phyloP scores from a whole-genome alignment of 2,329 filamentous ascomycete genomes.

The Monosporascus sp. region DNA sequence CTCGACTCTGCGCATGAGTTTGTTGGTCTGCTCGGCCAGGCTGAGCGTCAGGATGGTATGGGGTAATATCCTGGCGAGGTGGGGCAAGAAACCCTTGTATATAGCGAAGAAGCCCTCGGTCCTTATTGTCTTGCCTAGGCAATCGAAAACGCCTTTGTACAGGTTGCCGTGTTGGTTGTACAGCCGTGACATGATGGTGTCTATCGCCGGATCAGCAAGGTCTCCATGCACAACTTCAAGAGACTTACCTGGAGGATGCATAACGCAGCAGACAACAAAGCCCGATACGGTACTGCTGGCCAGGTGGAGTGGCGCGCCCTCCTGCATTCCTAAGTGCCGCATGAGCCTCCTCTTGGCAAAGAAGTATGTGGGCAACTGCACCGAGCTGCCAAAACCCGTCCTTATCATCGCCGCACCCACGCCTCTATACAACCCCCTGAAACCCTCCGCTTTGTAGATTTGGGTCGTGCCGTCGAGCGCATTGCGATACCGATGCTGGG shows the following conservation, averaged over 20 bases:
- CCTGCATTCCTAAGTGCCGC: constrained; percentile 79
- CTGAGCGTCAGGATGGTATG: constrained; percentile 93
- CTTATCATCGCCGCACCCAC: constrained; percentile 92
- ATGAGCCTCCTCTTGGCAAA: constrained; percentile 86
- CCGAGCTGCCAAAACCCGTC: constrained; percentile 91
- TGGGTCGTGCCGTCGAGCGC: constrained; percentile 75
- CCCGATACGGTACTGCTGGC: constrained; percentile 84
- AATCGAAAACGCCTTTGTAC: constrained; percentile 92
- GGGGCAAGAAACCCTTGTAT: constrained; percentile 96
- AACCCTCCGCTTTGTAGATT: constrained; percentile 73
- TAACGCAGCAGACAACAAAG: constrained; percentile 94
- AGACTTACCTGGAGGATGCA: constrained; percentile 83
- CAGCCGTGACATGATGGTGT: constrained; percentile 97
- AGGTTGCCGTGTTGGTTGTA: constrained; percentile 98
- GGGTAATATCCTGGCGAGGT: constrained; percentile 87
- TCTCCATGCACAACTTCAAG: background rate
- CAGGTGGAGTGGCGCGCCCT: constrained; percentile 84
- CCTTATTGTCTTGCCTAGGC: constrained; percentile 80
- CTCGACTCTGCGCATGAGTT: constrained; percentile 79
- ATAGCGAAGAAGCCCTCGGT: constrained; percentile 89
- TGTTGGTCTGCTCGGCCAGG: constrained; percentile 95
- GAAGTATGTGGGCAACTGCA: constrained; percentile 96
- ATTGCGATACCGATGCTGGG: constrained; percentile 90
- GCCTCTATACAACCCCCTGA: constrained; percentile 80
- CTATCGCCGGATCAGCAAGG: constrained; percentile 32